phyloP scores from a whole-genome alignment of 2,329 filamentous ascomycete species.

The Calonectria leucothoes region DNA sequence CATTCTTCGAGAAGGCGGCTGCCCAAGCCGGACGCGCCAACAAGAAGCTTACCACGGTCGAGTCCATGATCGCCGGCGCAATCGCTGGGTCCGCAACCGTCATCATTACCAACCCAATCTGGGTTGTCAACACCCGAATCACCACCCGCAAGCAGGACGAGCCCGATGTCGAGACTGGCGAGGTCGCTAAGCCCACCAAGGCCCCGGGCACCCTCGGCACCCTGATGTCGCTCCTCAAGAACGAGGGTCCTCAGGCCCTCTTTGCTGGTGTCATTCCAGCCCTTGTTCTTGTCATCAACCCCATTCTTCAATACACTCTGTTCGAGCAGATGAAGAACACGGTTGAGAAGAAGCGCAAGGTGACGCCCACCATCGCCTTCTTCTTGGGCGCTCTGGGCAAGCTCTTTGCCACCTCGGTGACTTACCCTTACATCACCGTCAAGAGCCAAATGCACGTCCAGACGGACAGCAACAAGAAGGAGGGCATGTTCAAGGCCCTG shows the following conservation, averaged over 20 bases:
- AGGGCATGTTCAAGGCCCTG: constrained; percentile 83
- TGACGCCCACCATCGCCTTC: constrained; percentile 90
- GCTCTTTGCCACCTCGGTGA: constrained; percentile 91
- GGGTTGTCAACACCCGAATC: constrained; percentile 99
- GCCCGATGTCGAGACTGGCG: constrained; percentile 55
- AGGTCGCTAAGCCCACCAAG: constrained; percentile 53
- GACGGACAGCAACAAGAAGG: constrained; percentile 76
- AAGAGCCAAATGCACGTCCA: constrained; percentile 98
- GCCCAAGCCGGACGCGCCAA: constrained; percentile 76
- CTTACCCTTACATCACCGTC: constrained; percentile 98
- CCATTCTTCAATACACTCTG: constrained; percentile 97
- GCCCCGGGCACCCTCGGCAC: constrained; percentile 83
- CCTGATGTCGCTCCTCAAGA: constrained; percentile 80
- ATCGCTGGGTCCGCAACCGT: constrained; percentile 95
- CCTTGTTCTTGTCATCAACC: constrained; percentile 95
- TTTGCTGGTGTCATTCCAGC: constrained; percentile 95
- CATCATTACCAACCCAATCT: constrained; percentile 97
- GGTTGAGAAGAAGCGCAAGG: constrained; percentile 77
- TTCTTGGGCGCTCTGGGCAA: constrained; percentile 93
- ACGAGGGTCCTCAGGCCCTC: constrained; percentile 86
- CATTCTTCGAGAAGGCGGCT: constrained; percentile 85
- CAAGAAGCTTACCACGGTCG: constrained; percentile 88
- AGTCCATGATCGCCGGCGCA: constrained; percentile 95
- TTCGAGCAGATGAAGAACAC: constrained; percentile 98
- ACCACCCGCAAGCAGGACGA: constrained; percentile 81